Conservation (phyloP, 768 basidiomycete species). For the Kondoa malvinella region DNA sequence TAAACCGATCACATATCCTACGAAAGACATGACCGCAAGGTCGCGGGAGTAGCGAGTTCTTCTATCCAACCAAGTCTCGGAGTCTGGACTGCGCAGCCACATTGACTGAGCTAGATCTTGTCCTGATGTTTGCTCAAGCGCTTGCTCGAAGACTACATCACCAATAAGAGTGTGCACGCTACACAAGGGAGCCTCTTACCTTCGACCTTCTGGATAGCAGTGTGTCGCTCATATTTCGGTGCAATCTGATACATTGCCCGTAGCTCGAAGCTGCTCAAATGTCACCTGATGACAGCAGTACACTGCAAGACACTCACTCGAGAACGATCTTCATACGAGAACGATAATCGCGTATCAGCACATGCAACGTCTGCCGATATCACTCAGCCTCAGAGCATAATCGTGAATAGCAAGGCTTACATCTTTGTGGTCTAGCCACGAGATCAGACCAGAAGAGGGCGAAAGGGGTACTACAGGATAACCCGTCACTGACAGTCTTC, state of each 20-base stretch:
- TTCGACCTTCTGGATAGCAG: conserved; percentile 1
- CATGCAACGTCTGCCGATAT: neutral
- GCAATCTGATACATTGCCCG: conserved; percentile 1
- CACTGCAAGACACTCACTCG: neutral
- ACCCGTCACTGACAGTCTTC: neutral
- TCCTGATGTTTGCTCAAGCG: conserved; percentile 23
- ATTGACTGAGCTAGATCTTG: conserved; percentile 22
- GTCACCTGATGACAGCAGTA: neutral
- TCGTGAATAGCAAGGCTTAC: neutral
- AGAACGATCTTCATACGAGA: neutral
- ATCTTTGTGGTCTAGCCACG: conserved; percentile 1
- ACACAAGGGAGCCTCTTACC: too few species aligned
- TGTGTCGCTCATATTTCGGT: conserved; percentile 5
- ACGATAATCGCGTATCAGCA: conserved; percentile 1
- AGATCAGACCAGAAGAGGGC: neutral
- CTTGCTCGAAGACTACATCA: conserved; percentile 22
- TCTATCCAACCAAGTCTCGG: conserved; percentile 21
- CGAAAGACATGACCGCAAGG: conserved; percentile 27
- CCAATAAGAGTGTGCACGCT: neutral
- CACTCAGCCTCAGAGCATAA: neutral
- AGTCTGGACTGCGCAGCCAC: conserved; percentile 14
- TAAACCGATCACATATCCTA: conserved; percentile 33
- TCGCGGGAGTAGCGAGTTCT: conserved; percentile 21
- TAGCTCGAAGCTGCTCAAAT: neutral
- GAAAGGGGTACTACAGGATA: conserved; percentile 2